These are phyloP conservation scores for Pisolithus albus DNA, from an alignment of 768 basidiomycete genomes.

Conservation along the genomic window DNA sequence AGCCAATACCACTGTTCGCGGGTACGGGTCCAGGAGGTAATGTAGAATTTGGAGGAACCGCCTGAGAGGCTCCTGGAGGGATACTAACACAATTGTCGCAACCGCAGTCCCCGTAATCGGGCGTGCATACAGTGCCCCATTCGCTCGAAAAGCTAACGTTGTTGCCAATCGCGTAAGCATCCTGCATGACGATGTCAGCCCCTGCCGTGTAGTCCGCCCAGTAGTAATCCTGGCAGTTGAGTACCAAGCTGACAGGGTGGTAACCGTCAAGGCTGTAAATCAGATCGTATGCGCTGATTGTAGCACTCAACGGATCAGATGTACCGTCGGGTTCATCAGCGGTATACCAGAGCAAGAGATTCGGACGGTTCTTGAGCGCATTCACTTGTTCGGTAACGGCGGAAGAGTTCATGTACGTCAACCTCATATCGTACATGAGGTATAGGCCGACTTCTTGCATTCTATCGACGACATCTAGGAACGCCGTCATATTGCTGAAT, in stretches of 20 bases:
- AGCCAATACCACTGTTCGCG: slow-evolving; percentile 25
- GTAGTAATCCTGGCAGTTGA: slow-evolving; percentile 61
- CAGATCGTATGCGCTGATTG: slow-evolving; percentile 39
- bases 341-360: slow-evolving; percentile 69
- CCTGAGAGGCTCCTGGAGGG: slow-evolving; percentile 34
- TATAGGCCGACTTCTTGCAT: slow-evolving; percentile 69
- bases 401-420: slow-evolving; percentile 58
- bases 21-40: slow-evolving; percentile 16
- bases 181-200: slow-evolving; percentile 66
- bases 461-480: slow-evolving; percentile 54
- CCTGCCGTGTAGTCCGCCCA: slow-evolving; percentile 56
- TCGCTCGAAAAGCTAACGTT: slow-evolving; percentile 57
- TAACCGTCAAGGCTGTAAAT: slow-evolving; percentile 60
- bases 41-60: slow-evolving; percentile 22
- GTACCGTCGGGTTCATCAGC: slow-evolving; percentile 72
- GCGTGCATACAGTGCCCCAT: slow-evolving; percentile 59
- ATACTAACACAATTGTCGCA: slow-evolving; percentile 52
- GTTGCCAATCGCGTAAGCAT: slow-evolving; percentile 44
- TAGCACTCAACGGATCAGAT: slow-evolving; percentile 58
- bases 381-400: slow-evolving; percentile 65
- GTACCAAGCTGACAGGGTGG: slow-evolving; percentile 59
- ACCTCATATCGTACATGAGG: slow-evolving; percentile 81
- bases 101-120: slow-evolving; percentile 67
- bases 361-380: slow-evolving; percentile 56
- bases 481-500: slow-evolving; percentile 51